Evolutionary conservation across 352 stramenopile genomes (phyloP).

Genomic region (Phytophthora pinifolia): DNA sequence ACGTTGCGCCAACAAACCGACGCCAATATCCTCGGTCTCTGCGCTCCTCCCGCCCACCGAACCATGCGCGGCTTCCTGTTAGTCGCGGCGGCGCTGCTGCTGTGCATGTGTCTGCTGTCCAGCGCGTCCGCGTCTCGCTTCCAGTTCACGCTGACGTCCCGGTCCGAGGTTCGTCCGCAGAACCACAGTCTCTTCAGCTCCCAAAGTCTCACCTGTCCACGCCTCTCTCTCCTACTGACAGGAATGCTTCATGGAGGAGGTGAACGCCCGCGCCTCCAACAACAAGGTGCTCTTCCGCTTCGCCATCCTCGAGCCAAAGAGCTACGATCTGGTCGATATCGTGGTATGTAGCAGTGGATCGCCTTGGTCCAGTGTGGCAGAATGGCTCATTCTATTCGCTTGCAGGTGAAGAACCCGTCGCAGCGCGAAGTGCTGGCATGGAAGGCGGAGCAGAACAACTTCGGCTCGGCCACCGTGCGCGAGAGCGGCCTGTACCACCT

Average conservation of each 20-base stretch:
- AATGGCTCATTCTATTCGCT: neutral
- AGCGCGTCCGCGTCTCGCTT: constrained; percentile 40
- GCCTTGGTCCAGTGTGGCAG: too few species aligned
- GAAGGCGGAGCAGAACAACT: constrained; percentile 66
- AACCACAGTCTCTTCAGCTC: neutral
- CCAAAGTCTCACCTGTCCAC: neutral
- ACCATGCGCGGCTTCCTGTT: constrained; percentile 23
- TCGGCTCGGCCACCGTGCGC: constrained; percentile 50
- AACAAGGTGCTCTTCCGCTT: constrained; percentile 71
- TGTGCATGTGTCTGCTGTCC: constrained; percentile 17
- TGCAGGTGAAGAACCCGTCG: constrained; percentile 58
- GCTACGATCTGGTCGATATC: constrained; percentile 56
- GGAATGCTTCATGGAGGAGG: constrained; percentile 65
- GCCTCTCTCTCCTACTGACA: constrained; percentile 5
- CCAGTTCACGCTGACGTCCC: constrained; percentile 45
- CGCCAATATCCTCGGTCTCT: constrained; percentile 14
- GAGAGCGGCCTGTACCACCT: constrained; percentile 80
- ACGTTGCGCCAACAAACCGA: constrained; percentile 10
- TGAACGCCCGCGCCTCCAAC: constrained; percentile 50
- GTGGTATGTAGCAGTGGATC: constrained; percentile 24
- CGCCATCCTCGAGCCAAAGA: constrained; percentile 51
- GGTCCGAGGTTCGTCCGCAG: constrained; percentile 32
- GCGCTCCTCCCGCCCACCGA: neutral
- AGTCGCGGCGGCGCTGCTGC: constrained; percentile 18
- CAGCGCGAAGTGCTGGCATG: constrained; percentile 48